Conservation (phyloP, 805 yeast species). For the Millerozyma miso region DNA sequence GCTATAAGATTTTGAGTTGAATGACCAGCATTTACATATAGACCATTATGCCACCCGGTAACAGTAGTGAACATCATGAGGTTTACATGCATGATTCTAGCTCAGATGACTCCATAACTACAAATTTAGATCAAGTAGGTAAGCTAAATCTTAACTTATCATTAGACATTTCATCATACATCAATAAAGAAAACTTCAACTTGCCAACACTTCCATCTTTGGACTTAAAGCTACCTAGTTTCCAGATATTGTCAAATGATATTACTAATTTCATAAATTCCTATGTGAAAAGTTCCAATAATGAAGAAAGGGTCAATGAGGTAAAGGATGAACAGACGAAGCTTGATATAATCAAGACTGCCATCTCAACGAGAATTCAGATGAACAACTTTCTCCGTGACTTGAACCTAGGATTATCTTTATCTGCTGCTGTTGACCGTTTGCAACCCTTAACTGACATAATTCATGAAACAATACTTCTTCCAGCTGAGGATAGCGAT, state of each 20-base stretch:
- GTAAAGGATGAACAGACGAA: slow-evolving; percentile 15
- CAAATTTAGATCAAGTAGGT: slow-evolving; percentile 52
- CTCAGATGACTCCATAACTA: slow-evolving; percentile 38
- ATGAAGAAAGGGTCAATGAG: slow-evolving; percentile 6
- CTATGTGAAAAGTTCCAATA: slow-evolving; percentile 14
- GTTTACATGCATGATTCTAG: slow-evolving; percentile 12
- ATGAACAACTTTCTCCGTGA: slow-evolving; percentile 39
- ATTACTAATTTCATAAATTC: slow-evolving; percentile 26
- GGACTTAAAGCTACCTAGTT: slow-evolving; percentile 15
- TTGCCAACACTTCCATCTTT: slow-evolving; percentile 18
- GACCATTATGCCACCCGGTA: neutral
- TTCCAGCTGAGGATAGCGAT: slow-evolving; percentile 48
- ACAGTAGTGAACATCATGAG: neutral
- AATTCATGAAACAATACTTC: slow-evolving; percentile 43
- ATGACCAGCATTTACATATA: neutral
- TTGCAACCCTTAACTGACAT: slow-evolving; percentile 45
- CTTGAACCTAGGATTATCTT: slow-evolving; percentile 42
- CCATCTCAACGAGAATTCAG: slow-evolving; percentile 38
- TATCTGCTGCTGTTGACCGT: slow-evolving; percentile 49
- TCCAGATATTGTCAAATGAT: slow-evolving; percentile 26
- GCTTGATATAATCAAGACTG: slow-evolving; percentile 33
- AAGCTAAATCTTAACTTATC: slow-evolving; percentile 31
- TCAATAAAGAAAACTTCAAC: slow-evolving; percentile 13
- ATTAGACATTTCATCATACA: slow-evolving; percentile 20
- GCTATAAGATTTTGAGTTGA: neutral